Conservation (phyloP, 192 early-diverging fungal species). For the Pilobolus umbonatus region DNA sequence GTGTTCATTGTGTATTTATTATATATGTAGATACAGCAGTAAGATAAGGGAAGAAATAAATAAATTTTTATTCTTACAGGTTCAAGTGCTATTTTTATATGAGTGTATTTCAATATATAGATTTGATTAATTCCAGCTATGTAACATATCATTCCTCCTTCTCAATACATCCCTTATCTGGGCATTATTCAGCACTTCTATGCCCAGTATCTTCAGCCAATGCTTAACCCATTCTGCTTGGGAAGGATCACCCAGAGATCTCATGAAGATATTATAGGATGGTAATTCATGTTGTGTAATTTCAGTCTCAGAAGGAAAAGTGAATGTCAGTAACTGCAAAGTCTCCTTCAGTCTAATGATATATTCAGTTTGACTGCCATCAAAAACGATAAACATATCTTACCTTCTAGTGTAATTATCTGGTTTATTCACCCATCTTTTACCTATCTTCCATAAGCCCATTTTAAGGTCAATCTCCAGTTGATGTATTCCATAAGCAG, state of each 20-base stretch:
- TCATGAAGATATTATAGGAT: slow-evolving; percentile 17
- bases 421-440: slow-evolving; percentile 42
- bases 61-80: background rate
- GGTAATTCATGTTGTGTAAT: background rate
- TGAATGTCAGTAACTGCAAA: slow-evolving; percentile 17
- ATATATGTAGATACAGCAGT: background rate
- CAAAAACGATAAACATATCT: background rate
- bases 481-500: slow-evolving; percentile 41
- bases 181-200: slow-evolving; percentile 20
- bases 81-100: background rate
- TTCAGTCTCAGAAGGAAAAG: background rate
- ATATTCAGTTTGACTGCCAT: background rate
- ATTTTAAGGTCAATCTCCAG: slow-evolving; percentile 41
- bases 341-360: slow-evolving; percentile 26
- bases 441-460: slow-evolving; percentile 41
- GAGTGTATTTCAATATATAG: background rate
- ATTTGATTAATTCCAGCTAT: slow-evolving; percentile 18
- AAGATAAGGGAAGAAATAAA: background rate
- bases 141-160: slow-evolving; percentile 27
- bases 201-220: slow-evolving; percentile 4
- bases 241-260: background rate
- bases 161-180: slow-evolving; percentile 27
- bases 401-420: slow-evolving; percentile 49
- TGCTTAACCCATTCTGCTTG: background rate
- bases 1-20: slow-evolving; percentile 1